Base-by-base conservation (phyloP, 1,284 basidiomycete genomes). In the Moniliella sp. region DNA sequence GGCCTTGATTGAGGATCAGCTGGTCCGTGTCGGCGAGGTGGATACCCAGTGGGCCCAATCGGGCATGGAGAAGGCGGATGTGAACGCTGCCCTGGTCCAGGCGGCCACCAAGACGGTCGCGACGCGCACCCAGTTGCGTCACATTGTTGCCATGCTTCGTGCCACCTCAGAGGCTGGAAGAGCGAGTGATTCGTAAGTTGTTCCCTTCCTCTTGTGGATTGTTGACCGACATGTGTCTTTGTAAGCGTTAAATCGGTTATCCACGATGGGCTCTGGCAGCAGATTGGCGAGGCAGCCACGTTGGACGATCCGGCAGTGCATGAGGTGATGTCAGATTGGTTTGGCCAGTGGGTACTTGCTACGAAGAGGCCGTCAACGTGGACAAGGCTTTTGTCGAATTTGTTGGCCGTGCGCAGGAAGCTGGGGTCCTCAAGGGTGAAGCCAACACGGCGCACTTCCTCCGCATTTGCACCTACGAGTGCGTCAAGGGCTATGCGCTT, bases 381-480 rank as follows among this genome's bases (percentile, higher is more conserved):
- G 91, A 99, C 64, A 86, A 88, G 62, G 76, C 76, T 32, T 99
- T 99, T 55, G 78, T 94, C 42, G 76, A 79, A n/a, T 97, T 86
- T 64, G 86, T 97, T 62, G 88, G 80, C 13, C 78, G 84, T 59
- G 68, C 97, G 35, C 88, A 86, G 39, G 84, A 82, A 57, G 83
- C 93, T 63, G 84, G 84, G 36, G 88, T 97, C 37, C 67, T 97
- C 48, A 91, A 84, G 59, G 78, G 81, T 25, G 91, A 99, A 60
- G 88, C 97, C 44, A 71, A 84, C 13, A 93, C 88, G 5, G 86
- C 82, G 2, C 79, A 94, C 58, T 99, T 97, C 69, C 97, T 94
- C 73, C 74, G 91, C 14, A 84, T 93, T 23, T 94, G 86, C 58
- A 80, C 84, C 40, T 86, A n/a, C n/a, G n/a, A 97, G 63, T 76